phyloP scores from a whole-genome alignment of 2,329 filamentous ascomycete genomes.

The Drechslerella stenobrocha region DNA sequence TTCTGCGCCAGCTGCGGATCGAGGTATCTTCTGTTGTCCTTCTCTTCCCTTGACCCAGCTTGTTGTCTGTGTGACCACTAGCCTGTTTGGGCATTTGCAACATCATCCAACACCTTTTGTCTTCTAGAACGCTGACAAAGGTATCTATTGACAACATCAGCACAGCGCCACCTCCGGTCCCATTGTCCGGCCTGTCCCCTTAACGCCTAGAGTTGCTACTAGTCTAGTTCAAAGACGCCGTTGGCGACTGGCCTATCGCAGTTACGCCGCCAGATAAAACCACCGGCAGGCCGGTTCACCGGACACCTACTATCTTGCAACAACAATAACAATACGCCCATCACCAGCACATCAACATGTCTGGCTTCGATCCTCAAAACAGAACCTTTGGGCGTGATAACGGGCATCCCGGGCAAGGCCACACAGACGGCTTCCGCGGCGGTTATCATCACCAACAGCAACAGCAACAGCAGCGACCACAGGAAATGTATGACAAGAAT shows the following conservation, averaged over 20 bases:
- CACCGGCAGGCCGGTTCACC: too few species aligned
- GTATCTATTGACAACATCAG: background rate
- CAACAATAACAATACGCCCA: background rate
- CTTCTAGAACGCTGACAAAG: too few species aligned
- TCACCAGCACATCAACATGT: background rate
- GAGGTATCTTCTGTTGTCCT: background rate
- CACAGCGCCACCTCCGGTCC: background rate
- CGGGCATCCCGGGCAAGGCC: slow-evolving; percentile 2
- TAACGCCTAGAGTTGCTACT: background rate
- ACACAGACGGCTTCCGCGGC: background rate
- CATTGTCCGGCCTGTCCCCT: background rate
- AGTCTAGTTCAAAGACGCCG: background rate
- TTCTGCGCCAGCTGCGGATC: background rate
- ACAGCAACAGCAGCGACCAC: background rate
- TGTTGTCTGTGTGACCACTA: background rate
- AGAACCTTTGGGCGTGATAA: slow-evolving; percentile 8
- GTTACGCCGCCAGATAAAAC: too few species aligned
- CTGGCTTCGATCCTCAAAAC: background rate
- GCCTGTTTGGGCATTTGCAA: slow-evolving; percentile 1
- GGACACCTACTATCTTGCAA: background rate
- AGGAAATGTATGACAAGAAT: slow-evolving; percentile 11
- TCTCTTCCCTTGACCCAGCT: background rate
- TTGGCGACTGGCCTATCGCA: background rate
- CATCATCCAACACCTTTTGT: background rate
- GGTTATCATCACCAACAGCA: background rate